Evolutionary conservation across 805 yeast genomes (phyloP).

Genomic region (Metschnikowia proteae): DNA sequence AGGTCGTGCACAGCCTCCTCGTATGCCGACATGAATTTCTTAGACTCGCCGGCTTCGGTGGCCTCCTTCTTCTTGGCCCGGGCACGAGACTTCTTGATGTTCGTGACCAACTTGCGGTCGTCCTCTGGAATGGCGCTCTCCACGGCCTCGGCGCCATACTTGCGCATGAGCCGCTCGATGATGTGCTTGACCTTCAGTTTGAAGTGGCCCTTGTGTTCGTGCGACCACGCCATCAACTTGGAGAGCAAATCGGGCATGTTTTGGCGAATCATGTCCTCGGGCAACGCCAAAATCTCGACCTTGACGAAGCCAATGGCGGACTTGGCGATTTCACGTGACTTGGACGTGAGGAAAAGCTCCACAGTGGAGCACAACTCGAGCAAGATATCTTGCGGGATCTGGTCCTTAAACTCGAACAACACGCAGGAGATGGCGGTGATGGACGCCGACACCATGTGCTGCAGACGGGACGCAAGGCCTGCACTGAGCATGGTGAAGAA

Average conservation of each 20-base stretch:
- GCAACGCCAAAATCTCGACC: slow-evolving; percentile 78
- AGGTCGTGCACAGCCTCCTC: slow-evolving; percentile 84
- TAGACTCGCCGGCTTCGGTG: slow-evolving; percentile 40
- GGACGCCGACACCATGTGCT: slow-evolving; percentile 93
- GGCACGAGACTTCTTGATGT: slow-evolving; percentile 81
- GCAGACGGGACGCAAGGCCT: slow-evolving; percentile 90
- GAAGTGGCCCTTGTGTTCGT: slow-evolving; percentile 94
- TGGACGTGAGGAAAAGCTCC: slow-evolving; percentile 84
- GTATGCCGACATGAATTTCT: slow-evolving; percentile 76
- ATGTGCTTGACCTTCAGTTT: slow-evolving; percentile 90
- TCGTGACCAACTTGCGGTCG: slow-evolving; percentile 75
- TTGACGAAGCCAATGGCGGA: slow-evolving; percentile 92
- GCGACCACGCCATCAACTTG: slow-evolving; percentile 86
- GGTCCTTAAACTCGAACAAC: slow-evolving; percentile 76
- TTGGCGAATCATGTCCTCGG: slow-evolving; percentile 67
- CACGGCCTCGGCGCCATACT: slow-evolving; percentile 84
- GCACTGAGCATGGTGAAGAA: slow-evolving; percentile 92
- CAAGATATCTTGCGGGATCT: slow-evolving; percentile 55
- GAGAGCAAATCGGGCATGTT: slow-evolving; percentile 63
- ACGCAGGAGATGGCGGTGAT: slow-evolving; percentile 86
- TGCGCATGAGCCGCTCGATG: slow-evolving; percentile 83
- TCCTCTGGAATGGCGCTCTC: slow-evolving; percentile 86
- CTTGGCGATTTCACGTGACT: slow-evolving; percentile 89
- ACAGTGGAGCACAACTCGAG: slow-evolving; percentile 80
- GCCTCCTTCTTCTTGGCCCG: slow-evolving; percentile 74